A percentile compares a stretch with the other conserved stretches of the same genome.
phyloP scores from a whole-genome alignment of 2,329 filamentous ascomycete genomes.

The Cladophialophora exuberans region DNA sequence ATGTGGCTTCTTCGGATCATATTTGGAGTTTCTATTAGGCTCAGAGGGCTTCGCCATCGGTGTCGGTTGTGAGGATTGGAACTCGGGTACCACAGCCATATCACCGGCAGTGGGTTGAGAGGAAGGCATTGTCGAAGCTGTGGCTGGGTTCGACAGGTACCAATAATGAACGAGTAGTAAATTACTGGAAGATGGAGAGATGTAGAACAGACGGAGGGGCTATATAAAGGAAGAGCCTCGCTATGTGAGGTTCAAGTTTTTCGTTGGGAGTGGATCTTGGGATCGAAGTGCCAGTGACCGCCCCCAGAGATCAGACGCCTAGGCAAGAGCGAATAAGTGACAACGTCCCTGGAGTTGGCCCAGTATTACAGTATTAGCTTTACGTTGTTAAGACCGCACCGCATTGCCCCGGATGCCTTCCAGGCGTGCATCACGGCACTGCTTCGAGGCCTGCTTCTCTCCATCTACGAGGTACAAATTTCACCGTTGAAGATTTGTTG shows the following conservation, averaged over 20 bases:
- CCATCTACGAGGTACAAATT: background rate
- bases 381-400: too few relatives aligned
- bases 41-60: constrained; percentile 54
- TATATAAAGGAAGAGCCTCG: background rate
- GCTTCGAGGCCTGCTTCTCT: too few relatives aligned
- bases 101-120: constrained; percentile 54
- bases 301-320: too few relatives aligned
- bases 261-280: constrained; percentile 22
- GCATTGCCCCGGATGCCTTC: too few relatives aligned
- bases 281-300: too few relatives aligned
- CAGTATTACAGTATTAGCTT: too few relatives aligned
- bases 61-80: constrained; percentile 48
- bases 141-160: constrained; percentile 17
- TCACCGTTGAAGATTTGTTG: constrained; percentile 20
- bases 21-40: constrained; percentile 56
- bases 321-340: too few relatives aligned
- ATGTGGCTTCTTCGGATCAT: constrained; percentile 74
- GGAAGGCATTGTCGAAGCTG: constrained; percentile 51
- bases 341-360: too few relatives aligned
- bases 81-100: constrained; percentile 54
- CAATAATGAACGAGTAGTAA: background rate
- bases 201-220: background rate
- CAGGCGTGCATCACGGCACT: too few relatives aligned
- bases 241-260: constrained; percentile 20
- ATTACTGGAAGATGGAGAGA: constrained; percentile 16